Evolutionary conservation across 805 yeast species (phyloP).

Genomic region (Huiozyma naganishii): DNA sequence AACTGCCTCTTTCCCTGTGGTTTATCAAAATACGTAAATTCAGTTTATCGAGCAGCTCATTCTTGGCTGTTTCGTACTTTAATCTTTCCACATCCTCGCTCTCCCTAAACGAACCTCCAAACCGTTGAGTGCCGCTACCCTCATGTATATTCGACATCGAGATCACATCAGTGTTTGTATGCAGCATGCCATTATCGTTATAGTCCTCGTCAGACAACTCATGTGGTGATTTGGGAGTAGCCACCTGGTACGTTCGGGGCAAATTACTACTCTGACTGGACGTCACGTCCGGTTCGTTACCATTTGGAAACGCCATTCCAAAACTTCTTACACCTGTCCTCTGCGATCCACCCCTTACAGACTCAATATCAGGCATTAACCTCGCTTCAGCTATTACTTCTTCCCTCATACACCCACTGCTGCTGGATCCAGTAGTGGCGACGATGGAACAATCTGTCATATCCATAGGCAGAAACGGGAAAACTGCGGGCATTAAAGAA

Average conservation of each 20-base stretch:
- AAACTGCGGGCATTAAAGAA: too few relatives aligned
- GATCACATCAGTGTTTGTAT: background rate
- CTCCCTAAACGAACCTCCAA: constrained; percentile 6
- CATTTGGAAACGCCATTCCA: too few relatives aligned
- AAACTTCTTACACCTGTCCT: too few relatives aligned
- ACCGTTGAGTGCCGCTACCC: background rate
- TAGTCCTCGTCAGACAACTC: constrained; percentile 17
- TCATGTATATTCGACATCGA: background rate
- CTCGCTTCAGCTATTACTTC: too few relatives aligned
- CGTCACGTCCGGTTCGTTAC: too few relatives aligned
- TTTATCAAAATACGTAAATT: constrained; percentile 51
- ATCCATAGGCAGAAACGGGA: too few relatives aligned
- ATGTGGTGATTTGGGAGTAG: constrained; percentile 36
- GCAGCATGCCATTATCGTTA: background rate
- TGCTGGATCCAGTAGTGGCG: too few relatives aligned
- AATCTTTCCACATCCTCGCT: constrained; percentile 24
- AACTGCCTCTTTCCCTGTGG: constrained; percentile 42
- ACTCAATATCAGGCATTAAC: too few relatives aligned
- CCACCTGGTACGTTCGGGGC: constrained; percentile 28
- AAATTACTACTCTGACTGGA: background rate
- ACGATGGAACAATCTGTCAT: too few relatives aligned
- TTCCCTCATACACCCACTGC: too few relatives aligned
- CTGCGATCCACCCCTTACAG: too few relatives aligned
- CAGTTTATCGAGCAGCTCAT: constrained; percentile 34
- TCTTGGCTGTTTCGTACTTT: constrained; percentile 24